Conservation (phyloP, 495 filamentous ascomycete species). For the Podospora anserina region DNA sequence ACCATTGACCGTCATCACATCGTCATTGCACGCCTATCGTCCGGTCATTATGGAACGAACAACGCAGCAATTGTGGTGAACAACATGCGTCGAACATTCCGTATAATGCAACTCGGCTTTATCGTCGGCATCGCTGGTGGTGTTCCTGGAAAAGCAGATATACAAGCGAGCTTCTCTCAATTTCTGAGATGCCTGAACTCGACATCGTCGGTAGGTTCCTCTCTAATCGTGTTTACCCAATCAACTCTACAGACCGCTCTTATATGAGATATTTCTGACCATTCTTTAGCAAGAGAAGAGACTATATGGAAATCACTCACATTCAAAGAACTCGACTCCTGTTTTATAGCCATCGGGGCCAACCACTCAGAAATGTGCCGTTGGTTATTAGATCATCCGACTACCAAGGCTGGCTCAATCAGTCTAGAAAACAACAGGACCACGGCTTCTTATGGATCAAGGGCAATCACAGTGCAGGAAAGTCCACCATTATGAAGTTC, state of each 20-base stretch:
- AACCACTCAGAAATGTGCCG: slow-evolving; percentile 45
- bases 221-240: no score
- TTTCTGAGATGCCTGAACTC: no score
- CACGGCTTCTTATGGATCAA: slow-evolving; percentile 56
- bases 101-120: neutral
- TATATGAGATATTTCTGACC: no score
- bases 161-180: neutral
- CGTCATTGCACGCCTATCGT: neutral
- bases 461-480: slow-evolving; percentile 55
- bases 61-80: neutral
- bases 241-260: no score
- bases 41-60: neutral
- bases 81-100: neutral
- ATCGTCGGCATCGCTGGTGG: neutral
- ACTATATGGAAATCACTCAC: slow-evolving; percentile 31
- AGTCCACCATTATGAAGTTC: slow-evolving; percentile 43
- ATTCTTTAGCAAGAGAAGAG: neutral
- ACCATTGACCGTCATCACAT: neutral
- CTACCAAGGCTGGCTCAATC: slow-evolving; percentile 48
- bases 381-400: slow-evolving; percentile 46
- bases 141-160: neutral
- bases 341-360: slow-evolving; percentile 35
- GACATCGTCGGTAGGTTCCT: no score
- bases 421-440: slow-evolving; percentile 20
- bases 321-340: slow-evolving; percentile 40